Base-by-base conservation (phyloP, 2,329 filamentous ascomycete genomes). In the Davidsoniella eucalypti region DNA sequence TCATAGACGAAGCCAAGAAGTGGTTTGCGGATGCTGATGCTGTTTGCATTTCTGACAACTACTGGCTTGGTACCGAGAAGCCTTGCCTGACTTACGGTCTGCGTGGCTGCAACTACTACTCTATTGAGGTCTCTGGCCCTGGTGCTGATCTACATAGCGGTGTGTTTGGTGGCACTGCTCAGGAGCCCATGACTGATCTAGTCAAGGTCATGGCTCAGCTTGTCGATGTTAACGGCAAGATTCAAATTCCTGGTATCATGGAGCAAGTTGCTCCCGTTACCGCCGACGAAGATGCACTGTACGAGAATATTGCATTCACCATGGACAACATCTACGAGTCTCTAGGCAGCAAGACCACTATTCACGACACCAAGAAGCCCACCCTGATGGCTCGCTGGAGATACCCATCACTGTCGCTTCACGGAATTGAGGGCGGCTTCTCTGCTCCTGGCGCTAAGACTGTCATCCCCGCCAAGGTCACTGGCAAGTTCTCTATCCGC, bases 51-150 rank as follows among this genome's bases (percentile, higher is more conserved):
- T 94, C 87, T 44, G 92, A 98, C 68, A 98, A 98, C 76, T 98
- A 98, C 79, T 98, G 92, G 92, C 80, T 98, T 39, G 92, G 92
- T 53, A 96, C 92, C 5, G 87, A 96, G 75, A 95, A 95, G 75
- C 92, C 92, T 10, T 98, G 92, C 66, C 69, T 98, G 61, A 98
- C 92, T 8, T 98, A 98, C 65, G 92, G 92, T 58, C 82, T 98
- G 55, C 84, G 92, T 57, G 92, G 92, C 49, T 93, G 86, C 79
- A 96, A 93, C 72, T 98, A 98, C 76, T 98, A 96, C 72, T 85
- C 83, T 48, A 68, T 98, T 58, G 84, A 92, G 67, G 72, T 98
- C 56, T 87, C 84, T 7, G 92, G 92, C 1, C 92, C 92, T 9
- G 92, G 82, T 39, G 85, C 90, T 57, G 92, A 98, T 64, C 74